phyloP scores from a whole-genome alignment of 1,284 basidiomycete species.

The Ustilago loliicola region DNA sequence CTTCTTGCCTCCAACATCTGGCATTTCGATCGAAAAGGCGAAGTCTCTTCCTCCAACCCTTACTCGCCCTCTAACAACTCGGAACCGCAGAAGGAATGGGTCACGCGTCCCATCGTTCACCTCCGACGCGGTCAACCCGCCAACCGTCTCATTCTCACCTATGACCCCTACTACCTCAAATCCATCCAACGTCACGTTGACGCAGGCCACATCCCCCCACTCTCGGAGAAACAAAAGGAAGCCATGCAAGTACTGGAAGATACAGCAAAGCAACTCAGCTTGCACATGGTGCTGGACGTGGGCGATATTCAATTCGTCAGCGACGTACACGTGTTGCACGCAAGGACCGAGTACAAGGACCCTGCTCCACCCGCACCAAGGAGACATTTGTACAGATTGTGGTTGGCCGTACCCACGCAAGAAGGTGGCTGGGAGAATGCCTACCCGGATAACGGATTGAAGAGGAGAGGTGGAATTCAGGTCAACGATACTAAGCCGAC shows the following conservation, averaged over 20 bases:
- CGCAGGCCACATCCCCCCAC: conserved; percentile 71
- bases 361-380: conserved; percentile 70
- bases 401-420: conserved; percentile 71
- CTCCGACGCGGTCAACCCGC: conserved; percentile 44
- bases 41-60: conserved; percentile 34
- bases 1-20: conserved; percentile 66
- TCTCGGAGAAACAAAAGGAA: conserved; percentile 69
- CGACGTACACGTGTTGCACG: conserved; percentile 71
- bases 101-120: conserved; percentile 52
- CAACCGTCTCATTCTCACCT: conserved; percentile 55
- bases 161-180: conserved; percentile 67
- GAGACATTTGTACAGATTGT: conserved; percentile 72
- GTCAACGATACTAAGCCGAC: conserved; percentile 70
- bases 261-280: conserved; percentile 70
- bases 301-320: conserved; percentile 68
- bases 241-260: conserved; percentile 72
- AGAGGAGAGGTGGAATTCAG: conserved; percentile 69
- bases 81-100: conserved; percentile 46
- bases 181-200: conserved; percentile 66
- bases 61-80: background rate
- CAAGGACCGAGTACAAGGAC: conserved; percentile 72
- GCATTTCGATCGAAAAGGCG: conserved; percentile 67
- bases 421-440: conserved; percentile 72
- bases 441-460: conserved; percentile 70
- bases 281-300: conserved; percentile 72